Percentiles rank a stretch among this genome's conserved stretches.
Conservation (phyloP, 306 rosid genomes). For the Acmispon strigosus region DNA sequence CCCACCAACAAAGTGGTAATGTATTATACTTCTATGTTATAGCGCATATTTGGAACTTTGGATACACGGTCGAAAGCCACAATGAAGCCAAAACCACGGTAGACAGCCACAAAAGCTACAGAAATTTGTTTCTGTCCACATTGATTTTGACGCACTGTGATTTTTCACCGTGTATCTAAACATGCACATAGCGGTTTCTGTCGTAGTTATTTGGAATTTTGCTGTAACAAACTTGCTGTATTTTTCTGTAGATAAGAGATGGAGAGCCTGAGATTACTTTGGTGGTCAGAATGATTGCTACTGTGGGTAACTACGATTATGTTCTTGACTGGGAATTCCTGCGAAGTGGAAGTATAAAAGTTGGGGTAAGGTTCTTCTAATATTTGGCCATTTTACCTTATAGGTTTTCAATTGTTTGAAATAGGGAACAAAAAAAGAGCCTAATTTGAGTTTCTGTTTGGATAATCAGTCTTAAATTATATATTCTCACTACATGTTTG, state of each 20-base stretch:
- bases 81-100: too few species aligned
- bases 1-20: conserved; percentile 64
- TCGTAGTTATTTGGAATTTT: background rate
- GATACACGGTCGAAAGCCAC: too few species aligned
- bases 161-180: too few species aligned
- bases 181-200: background rate
- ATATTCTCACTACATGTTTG: background rate
- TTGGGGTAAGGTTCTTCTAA: conserved; percentile 51
- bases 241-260: conserved; percentile 53
- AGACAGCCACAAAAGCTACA: too few species aligned
- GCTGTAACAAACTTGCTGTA: background rate
- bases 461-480: background rate
- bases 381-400: background rate
- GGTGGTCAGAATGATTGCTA: conserved; percentile 87
- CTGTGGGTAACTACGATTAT: conserved; percentile 87
- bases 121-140: too few species aligned
- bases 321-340: conserved; percentile 90
- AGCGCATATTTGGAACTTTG: too few species aligned
- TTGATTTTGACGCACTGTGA: too few species aligned
- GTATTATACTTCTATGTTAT: background rate
- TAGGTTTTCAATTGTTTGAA: background rate
- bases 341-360: conserved; percentile 64
- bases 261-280: conserved; percentile 56
- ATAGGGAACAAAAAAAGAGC: background rate
- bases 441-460: background rate